Evolutionary conservation across 2,329 filamentous ascomycete genomes (phyloP), one percentile per base, ranked within the genome.

Genomic region (Scedosporium boydii): DNA sequence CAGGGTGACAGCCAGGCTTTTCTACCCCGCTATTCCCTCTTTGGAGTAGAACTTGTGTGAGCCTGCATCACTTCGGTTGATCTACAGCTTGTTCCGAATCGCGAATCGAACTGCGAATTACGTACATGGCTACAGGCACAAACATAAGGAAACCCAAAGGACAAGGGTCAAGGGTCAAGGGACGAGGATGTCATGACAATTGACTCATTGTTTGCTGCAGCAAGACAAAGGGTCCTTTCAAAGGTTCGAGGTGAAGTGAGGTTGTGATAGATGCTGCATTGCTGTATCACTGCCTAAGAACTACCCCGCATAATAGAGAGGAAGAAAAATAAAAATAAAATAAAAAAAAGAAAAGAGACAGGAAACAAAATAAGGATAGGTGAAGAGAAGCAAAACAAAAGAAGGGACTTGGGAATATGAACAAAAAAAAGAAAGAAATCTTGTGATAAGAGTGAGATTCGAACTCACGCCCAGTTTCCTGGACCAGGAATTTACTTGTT

Each of bases 401-500:
- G 27, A 23, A 14, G 6, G 16, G 42, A 14, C 58, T 63, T 55
- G n/a, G n/a, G 44, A 34, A 34, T 27, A 21, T 6, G 21, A 21
- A 21, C 5, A 14, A 53, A 53, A 53, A 53, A 27, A 53, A 26
- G 21, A 21, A 27, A 26, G 21, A 21, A 27, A 26, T 46, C 12
- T 9, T 34, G 29, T 53, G 48, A 53, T 53, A 53, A 53, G 48
- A 53, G 48, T 53, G 48, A 53, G 48, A 53, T 53, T 58, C 55
- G 26, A 34, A 58, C 55, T 58, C 55, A 34, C 55, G 26, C 29
- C 55, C 55, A 58, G 26, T 58, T 41, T 34, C 55, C 55, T 34
- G 55, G 55, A 58, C 55, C 55, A 58, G 55, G 55, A 58, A 58
- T 34, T 56, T 58, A 41, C 55, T 58, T 16, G 55, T 58, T 58